Base-by-base conservation (phyloP, 768 basidiomycete species). In the Boletellus sp. region DNA sequence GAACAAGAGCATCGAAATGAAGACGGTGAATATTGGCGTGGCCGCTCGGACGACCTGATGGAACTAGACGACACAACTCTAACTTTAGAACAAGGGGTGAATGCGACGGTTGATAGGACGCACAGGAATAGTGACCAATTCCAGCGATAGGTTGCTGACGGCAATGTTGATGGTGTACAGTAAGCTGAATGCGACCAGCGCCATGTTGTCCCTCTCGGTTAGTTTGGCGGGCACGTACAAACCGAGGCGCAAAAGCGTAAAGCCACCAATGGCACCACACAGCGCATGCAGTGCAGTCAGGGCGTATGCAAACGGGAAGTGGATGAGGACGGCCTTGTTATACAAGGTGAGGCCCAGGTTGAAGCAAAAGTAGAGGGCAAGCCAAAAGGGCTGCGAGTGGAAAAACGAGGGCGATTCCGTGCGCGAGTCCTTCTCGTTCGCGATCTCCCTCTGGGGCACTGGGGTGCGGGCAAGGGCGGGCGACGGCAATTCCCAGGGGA, bases 1-100 rank as follows among this genome's bases (percentile, higher is more conserved):
- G 31, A 91, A 78, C 33, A 98, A 64, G n/a, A 84, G 52, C 45
- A 77, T 73, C 0, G 93, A 84, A 47, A 97, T 78, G 33, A 84
- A 45, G 58, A 96, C 85, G 20, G 90, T 94, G 73, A 98, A 97
- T 44, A 98, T 78, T 0, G 96, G 95, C 0, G 95, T 88, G 17
- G 89, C 81, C 5, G 94, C 90, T 24, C 96, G 87, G 33, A 98
- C 85, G 48, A 98, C 92, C 75, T 98, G 95, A 67, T 98, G 96
- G 63, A 99, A 96, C 93, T 96, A 54, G 0, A 35, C 16, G 39
- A 46, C 50, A 17, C 38, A 35, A n/a, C 1, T 7, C 6, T 2
- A 11, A 10, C 6, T 5, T 49, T 2, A 45, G 34, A 39, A 16
- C 4, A 34, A 9, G 6, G 22, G n/a, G 28, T 4, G 46, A 12